phyloP scores from a whole-genome alignment of 345 rosid genomes.

The Adansonia digitata region DNA sequence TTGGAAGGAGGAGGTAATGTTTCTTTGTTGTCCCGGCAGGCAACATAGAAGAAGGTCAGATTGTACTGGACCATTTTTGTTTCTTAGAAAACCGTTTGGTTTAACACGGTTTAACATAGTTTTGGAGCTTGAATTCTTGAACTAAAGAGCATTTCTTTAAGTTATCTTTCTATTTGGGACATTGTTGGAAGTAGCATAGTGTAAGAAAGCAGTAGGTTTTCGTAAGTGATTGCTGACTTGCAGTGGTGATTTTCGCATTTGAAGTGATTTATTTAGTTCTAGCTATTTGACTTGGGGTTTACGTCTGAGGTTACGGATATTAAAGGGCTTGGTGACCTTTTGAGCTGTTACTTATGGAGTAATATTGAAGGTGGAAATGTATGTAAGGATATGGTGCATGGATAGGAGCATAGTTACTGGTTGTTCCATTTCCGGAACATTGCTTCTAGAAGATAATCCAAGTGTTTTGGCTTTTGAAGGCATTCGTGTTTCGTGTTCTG shows the following conservation, averaged over 20 bases:
- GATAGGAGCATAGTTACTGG: constrained; percentile 45
- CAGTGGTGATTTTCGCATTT: constrained; percentile 9
- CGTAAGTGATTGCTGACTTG: constrained; percentile 10
- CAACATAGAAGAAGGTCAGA: no score
- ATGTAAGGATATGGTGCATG: constrained; percentile 62
- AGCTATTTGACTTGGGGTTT: constrained; percentile 14
- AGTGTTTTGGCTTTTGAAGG: constrained; percentile 25
- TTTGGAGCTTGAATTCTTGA: constrained; percentile 14
- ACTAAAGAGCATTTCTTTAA: constrained; percentile 6
- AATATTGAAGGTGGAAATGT: constrained; percentile 45
- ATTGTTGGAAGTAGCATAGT: constrained; percentile 20
- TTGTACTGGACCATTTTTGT: constrained; percentile 26
- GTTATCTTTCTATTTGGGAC: constrained; percentile 7
- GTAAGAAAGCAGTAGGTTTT: constrained; percentile 5
- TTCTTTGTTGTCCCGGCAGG: constrained; percentile 24
- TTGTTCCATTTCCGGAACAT: constrained; percentile 49
- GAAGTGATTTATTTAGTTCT: constrained; percentile 17
- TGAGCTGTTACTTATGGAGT: constrained; percentile 23
- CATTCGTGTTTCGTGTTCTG: constrained; percentile 16
- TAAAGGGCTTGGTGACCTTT: constrained; percentile 14
- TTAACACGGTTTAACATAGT: constrained; percentile 34
- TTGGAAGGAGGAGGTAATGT: constrained; percentile 30
- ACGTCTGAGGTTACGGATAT: constrained; percentile 10
- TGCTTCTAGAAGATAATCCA: constrained; percentile 37
- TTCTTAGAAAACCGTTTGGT: constrained; percentile 30